Evolutionary conservation across 179 eudicot species (phyloP).

Genomic region (Silene coronaria): DNA sequence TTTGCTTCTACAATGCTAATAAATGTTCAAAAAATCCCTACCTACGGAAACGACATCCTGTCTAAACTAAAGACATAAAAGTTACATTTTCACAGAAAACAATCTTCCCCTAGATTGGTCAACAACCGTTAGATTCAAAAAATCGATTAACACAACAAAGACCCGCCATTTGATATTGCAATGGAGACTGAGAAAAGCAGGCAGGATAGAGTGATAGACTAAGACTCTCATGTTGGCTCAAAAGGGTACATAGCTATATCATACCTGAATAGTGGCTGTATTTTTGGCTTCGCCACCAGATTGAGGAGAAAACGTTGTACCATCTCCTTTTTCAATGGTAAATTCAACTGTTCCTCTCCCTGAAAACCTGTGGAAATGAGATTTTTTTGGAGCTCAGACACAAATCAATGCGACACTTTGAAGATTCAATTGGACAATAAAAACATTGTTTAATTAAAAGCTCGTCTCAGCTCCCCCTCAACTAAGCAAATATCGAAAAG

Average conservation of each 20-base stretch:
- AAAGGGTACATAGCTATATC: background rate
- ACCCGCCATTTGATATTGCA: too few species aligned
- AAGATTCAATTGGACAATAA: background rate
- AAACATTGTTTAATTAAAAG: background rate
- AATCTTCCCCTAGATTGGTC: too few species aligned
- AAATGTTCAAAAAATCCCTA: background rate
- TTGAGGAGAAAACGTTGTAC: conserved; percentile 72
- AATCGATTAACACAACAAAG: too few species aligned
- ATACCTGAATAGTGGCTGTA: conserved; percentile 72
- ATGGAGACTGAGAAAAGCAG: too few species aligned
- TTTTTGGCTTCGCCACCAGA: conserved; percentile 66
- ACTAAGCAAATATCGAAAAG: conserved; percentile 8
- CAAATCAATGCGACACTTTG: background rate
- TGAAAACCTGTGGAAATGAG: conserved; percentile 41
- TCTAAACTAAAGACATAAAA: background rate
- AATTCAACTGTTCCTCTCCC: conserved; percentile 84
- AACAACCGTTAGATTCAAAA: too few species aligned
- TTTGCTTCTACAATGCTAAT: background rate
- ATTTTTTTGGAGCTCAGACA: background rate
- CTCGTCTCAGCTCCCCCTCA: background rate
- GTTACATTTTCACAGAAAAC: background rate
- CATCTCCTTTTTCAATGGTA: conserved; percentile 76
- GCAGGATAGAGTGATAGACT: too few species aligned
- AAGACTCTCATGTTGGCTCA: background rate
- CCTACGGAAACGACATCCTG: too few species aligned